Evolutionary conservation across 2,329 filamentous ascomycete species (phyloP), one percentile per base, ranked within the genome.

Genomic region (Huntiella decipiens): DNA sequence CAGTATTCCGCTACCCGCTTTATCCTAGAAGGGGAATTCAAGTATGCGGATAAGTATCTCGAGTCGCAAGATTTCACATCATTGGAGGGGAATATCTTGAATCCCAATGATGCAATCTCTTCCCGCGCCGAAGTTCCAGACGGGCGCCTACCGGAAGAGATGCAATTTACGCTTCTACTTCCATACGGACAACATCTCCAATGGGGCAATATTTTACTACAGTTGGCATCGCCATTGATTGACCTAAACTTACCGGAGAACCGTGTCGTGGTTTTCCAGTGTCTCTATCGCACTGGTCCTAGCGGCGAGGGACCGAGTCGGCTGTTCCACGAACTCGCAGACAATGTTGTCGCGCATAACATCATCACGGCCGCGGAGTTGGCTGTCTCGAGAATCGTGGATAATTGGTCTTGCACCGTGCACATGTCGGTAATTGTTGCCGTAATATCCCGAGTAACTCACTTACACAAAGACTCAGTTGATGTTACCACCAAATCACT

Each of bases 131-230:
- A 55, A 0, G 75, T 72, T 41, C 71, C 74, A 0, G 7, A 47
- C 0, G 53, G 64, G 16, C 58, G 80, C 46, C 61, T 66, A 0
- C 48, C 73, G 0, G 64, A 67, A 0, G 73, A 80, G 44, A 77
- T 66, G 53, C 68, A 70, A 43, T 60, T 65, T 0, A 63, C 77
- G n/a, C 60, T 62, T 0, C 54, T 63, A 0, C 51, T 79, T 2
- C 63, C 67, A 0, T 54, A 67, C 1, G 73, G 73, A 0, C 49
- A 61, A n/a, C 53, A 56, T 1, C 56, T 75, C 6, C 69, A 73
- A 44, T 79, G 73, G 68, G 53, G 61, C 6, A 78, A 76, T 45
- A 66, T 79, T 2, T 53, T 74, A 0, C 53, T 61, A 1, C 66
- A 77, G 52, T 55, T 79, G 3, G 55, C 58, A 0, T 57, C 60